phyloP scores from a whole-genome alignment of 2,329 filamentous ascomycete genomes.

The Orbilia quercus region DNA sequence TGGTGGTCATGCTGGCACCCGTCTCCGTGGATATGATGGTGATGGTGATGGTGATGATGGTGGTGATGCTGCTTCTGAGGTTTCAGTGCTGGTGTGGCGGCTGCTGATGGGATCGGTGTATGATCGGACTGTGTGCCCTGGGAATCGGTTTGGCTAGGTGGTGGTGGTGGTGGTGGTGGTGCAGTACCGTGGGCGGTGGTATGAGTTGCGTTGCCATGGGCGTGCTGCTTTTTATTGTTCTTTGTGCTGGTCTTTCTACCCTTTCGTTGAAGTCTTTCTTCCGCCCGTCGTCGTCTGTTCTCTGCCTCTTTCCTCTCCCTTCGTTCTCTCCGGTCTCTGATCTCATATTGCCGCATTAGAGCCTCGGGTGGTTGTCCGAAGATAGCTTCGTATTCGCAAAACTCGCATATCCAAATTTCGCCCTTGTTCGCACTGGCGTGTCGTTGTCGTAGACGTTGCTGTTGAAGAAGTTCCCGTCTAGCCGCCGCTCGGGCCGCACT shows the following conservation, averaged over 20 bases:
- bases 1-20: slow-evolving; percentile 51
- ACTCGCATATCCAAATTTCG: slow-evolving; percentile 95
- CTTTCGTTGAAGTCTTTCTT: slow-evolving; percentile 96
- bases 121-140: slow-evolving; percentile 60
- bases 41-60: slow-evolving; percentile 56
- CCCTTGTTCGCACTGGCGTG: slow-evolving; percentile 64
- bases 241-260: slow-evolving; percentile 75
- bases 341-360: slow-evolving; percentile 90
- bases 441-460: slow-evolving; percentile 69
- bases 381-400: slow-evolving; percentile 96
- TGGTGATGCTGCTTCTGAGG: slow-evolving; percentile 59
- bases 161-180: slow-evolving; percentile 42
- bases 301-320: slow-evolving; percentile 78
- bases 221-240: slow-evolving; percentile 61
- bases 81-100: slow-evolving; percentile 58
- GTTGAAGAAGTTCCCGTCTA: slow-evolving; percentile 78
- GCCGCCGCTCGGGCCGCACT: slow-evolving; percentile 77
- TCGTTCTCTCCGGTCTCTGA: slow-evolving; percentile 87
- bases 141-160: slow-evolving; percentile 59
- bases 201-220: slow-evolving; percentile 63
- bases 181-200: slow-evolving; percentile 60
- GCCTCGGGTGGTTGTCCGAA: slow-evolving; percentile 88
- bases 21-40: slow-evolving; percentile 46
- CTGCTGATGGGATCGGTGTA: slow-evolving; percentile 58
- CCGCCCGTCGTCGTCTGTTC: slow-evolving; percentile 73